phyloP scores from a whole-genome alignment of 345 rosid species.

The Passiflora organensis region DNA sequence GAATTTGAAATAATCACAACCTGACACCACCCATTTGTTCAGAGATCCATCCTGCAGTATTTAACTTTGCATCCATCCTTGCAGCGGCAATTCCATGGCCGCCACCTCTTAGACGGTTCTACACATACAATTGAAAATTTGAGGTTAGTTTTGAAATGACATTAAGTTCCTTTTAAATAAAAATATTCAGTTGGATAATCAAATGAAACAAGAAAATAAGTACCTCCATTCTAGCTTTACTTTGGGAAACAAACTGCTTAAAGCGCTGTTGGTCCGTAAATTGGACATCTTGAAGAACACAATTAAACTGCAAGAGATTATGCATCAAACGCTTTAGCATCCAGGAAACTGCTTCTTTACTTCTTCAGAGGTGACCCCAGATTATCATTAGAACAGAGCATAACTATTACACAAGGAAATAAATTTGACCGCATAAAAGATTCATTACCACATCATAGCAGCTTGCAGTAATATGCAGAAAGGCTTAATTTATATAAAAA shows the following conservation, averaged over 20 bases:
- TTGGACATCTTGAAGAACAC: constrained; percentile 87
- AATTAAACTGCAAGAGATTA: constrained; percentile 48
- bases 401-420: neutral
- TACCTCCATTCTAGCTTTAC: constrained; percentile 99
- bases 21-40: constrained; percentile 99
- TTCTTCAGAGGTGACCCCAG: neutral
- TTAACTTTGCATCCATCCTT: constrained; percentile 92
- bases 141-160: constrained; percentile 5
- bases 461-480: neutral
- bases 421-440: no score
- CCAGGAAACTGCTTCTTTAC: constrained; percentile 1
- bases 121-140: constrained; percentile 12
- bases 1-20: constrained; percentile 28
- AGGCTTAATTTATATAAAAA: neutral
- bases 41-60: constrained; percentile 87
- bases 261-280: constrained; percentile 93
- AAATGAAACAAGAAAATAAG: neutral
- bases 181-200: constrained; percentile 1
- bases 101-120: constrained; percentile 90
- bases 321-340: constrained; percentile 8
- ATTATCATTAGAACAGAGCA: neutral
- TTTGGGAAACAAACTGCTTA: constrained; percentile 95
- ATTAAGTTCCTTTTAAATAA: no score
- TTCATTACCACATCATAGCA: neutral
- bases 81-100: constrained; percentile 90